phyloP scores from a whole-genome alignment of 2,329 filamentous ascomycete genomes.

The Pyrenophora graminea region DNA sequence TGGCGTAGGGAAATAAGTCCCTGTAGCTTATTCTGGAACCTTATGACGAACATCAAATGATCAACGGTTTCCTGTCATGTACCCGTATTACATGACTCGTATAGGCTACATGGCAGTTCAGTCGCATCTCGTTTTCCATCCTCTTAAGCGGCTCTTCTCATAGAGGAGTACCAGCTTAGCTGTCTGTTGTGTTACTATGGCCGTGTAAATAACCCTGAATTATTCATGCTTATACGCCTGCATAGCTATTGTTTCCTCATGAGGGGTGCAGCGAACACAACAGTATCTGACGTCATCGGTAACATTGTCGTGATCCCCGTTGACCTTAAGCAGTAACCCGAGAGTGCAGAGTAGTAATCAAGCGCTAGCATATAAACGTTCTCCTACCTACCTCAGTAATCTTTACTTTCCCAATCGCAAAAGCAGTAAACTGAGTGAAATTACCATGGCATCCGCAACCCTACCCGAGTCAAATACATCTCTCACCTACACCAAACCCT shows the following conservation, averaged over 20 bases:
- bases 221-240: no score
- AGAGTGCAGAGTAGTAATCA: neutral
- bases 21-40: no score
- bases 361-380: neutral
- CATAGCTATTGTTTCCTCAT: no score
- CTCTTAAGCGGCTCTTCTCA: neutral
- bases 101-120: constrained; percentile 10
- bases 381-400: neutral
- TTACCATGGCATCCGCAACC: constrained; percentile 1
- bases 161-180: constrained; percentile 1
- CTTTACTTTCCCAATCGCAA: neutral
- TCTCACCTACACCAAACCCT: constrained; percentile 34
- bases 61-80: no score
- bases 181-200: no score
- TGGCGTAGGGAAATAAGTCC: no score
- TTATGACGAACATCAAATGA: no score
- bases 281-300: no score
- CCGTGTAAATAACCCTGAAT: no score
- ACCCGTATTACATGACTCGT: constrained; percentile 9
- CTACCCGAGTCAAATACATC: constrained; percentile 31
- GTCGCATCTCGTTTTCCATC: neutral
- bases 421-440: neutral
- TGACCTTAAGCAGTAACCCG: neutral
- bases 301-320: no score
- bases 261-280: no score